A percentile compares a stretch with the other conserved stretches of the same genome.
Evolutionary conservation across 345 rosid species (phyloP).

Genomic region (Odontarrhena argentea): DNA sequence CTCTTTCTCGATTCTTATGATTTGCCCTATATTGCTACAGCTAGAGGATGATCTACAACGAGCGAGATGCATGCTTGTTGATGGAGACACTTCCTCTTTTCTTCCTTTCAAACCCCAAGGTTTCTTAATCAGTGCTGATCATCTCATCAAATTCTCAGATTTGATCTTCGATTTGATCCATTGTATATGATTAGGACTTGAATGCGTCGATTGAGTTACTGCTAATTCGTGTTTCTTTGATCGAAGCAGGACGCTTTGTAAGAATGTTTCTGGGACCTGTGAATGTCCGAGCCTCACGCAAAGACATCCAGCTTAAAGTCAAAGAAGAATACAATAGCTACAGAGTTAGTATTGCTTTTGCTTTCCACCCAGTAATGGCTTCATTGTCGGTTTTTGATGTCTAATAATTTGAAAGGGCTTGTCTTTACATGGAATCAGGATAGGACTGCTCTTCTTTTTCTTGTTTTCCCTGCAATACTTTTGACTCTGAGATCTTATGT

Average conservation of each 20-base stretch:
- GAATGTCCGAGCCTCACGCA: constrained; percentile 83
- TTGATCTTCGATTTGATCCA: not conserved
- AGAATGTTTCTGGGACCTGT: constrained; percentile 94
- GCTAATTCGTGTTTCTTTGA: not conserved
- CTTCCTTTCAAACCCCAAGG: constrained; percentile 79
- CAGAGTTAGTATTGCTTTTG: constrained; percentile 52
- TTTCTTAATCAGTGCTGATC: not conserved
- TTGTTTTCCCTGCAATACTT: constrained; percentile 77
- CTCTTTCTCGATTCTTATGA: not conserved
- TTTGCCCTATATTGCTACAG: constrained; percentile 39
- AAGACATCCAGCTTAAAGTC: constrained; percentile 92
- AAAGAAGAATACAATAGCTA: constrained; percentile 98
- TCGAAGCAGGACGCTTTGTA: constrained; percentile 61
- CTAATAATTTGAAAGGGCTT: not conserved
- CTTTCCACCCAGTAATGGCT: not conserved
- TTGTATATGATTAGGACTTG: constrained; percentile 7
- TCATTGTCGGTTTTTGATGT: not conserved
- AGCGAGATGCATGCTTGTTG: constrained; percentile 66
- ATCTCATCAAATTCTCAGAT: constrained; percentile 20
- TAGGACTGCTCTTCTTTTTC: constrained; percentile 90
- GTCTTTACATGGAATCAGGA: constrained; percentile 57
- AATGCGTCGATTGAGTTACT: not conserved
- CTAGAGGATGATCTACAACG: constrained; percentile 79
- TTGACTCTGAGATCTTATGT: constrained; percentile 71
- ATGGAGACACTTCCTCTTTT: constrained; percentile 87